Evolutionary conservation across 805 yeast species (phyloP).

Genomic region (Blastobotrys attinorum): DNA sequence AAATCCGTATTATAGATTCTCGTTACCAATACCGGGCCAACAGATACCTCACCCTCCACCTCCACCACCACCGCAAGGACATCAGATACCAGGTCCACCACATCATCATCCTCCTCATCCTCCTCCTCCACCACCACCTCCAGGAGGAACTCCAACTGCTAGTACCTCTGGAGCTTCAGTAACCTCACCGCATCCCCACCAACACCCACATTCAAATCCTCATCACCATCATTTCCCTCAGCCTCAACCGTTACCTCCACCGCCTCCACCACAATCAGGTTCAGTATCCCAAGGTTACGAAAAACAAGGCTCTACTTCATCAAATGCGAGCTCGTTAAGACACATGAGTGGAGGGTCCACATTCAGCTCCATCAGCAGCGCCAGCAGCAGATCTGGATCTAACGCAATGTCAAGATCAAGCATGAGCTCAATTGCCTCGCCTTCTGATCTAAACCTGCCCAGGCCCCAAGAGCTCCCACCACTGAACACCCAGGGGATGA

Average conservation of each 20-base stretch:
- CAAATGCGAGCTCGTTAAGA: background rate
- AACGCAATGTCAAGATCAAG: background rate
- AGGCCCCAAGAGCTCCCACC: background rate
- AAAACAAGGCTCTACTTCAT: background rate
- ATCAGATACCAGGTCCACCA: background rate
- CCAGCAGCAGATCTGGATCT: background rate
- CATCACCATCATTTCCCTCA: conserved; percentile 5
- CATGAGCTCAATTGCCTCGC: background rate
- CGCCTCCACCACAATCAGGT: background rate
- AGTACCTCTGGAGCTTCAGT: too few relatives aligned
- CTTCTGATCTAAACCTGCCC: background rate
- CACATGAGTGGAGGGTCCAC: background rate
- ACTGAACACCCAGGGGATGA: background rate
- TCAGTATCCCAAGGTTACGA: background rate
- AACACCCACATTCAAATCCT: conserved; percentile 1
- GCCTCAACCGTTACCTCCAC: conserved; percentile 1
- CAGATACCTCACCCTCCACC: conserved; percentile 1
- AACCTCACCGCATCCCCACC: background rate
- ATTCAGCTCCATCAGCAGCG: background rate
- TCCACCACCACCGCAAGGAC: conserved; percentile 1
- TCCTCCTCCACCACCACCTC: conserved; percentile 3
- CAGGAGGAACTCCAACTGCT: background rate
- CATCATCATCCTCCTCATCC: background rate
- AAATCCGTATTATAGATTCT: background rate
- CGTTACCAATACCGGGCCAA: background rate